Evolutionary conservation across 2,329 filamentous ascomycete species (phyloP), one percentile per base, ranked within the genome.

Genomic region (Aspergillus phoenicis): DNA sequence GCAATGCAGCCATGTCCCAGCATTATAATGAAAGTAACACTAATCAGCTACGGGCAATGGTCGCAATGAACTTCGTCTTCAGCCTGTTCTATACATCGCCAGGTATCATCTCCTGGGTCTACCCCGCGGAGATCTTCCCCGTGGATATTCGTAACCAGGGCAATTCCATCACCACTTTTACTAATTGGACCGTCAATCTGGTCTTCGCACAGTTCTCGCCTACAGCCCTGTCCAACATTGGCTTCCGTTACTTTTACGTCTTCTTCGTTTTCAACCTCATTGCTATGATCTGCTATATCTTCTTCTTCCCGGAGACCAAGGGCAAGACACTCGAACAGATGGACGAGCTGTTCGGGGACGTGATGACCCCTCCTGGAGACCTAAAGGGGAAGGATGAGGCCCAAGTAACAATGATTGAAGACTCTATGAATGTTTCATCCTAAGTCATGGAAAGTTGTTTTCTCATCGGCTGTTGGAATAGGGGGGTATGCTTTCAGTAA

Each of bases 201-300:
- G 73, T 83, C 13, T 79, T 84, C 62, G 80, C 80, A 2, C 80
- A 83, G 49, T 81, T 82, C 63, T 77, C 77, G 1, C 82, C 81
- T 0, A 71, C 71, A 20, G 81, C 79, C 0, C 67, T 82, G 26
- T 68, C 72, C 7, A 64, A 65, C 20, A 68, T 82, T 56, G 75
- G 76, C 5, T 84, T 82, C 67, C 67, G 72, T 24, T 84, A 81
- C 68, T 84, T 80, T 60, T 81, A 80, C 63, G 67, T 78, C 17
- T 81, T 81, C 63, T 75, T 77, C 47, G 80, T 78, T 11, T 81
- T 83, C 65, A 82, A 82, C 61, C 66, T 81, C 60, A 73, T 79
- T 13, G 79, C 74, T 8, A 74, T 76, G 54, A 43, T 70, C 11
- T 60, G 70, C 8, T 67, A 72, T 49, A 73, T 73, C 60, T 74